These are phyloP conservation scores for Turnera subulata DNA, from an alignment of 345 rosid genomes.

Conservation along the genomic window DNA sequence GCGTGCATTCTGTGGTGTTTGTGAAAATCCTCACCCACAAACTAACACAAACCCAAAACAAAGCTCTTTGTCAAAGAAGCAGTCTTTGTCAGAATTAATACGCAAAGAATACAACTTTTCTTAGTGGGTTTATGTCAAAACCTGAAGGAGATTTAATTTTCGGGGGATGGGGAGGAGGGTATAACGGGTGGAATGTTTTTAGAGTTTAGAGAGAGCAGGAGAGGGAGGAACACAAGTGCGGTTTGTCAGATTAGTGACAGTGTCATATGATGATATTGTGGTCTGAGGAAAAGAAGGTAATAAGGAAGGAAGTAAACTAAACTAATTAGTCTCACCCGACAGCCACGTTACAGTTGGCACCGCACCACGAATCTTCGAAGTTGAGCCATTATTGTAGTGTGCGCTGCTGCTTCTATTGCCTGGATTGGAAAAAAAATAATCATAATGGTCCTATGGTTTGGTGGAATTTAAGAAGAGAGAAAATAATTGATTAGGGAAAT, in stretches of 20 bases:
- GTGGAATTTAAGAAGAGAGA: too few relatives aligned
- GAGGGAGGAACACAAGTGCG: neutral
- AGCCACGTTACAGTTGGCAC: slow-evolving; percentile 46
- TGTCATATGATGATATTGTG: neutral
- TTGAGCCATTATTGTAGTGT: neutral
- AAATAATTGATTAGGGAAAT: too few relatives aligned
- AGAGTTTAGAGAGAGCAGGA: neutral
- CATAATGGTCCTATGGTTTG: too few relatives aligned
- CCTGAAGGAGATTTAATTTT: neutral
- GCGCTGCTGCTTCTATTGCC: too few relatives aligned
- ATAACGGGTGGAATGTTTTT: slow-evolving; percentile 15
- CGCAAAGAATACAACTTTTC: too few relatives aligned
- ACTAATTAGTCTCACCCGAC: slow-evolving; percentile 14
- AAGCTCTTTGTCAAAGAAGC: neutral
- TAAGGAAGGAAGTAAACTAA: too few relatives aligned
- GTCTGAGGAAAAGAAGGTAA: slow-evolving; percentile 4
- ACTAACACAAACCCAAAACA: neutral
- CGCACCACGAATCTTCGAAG: slow-evolving; percentile 11
- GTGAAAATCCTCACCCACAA: slow-evolving; percentile 11
- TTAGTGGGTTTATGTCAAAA: slow-evolving; percentile 4
- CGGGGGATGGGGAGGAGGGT: neutral
- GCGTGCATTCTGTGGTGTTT: slow-evolving; percentile 59
- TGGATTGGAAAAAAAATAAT: too few relatives aligned
- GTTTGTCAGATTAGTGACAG: neutral
- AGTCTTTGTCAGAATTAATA: too few relatives aligned